A percentile compares a stretch with the other conserved stretches of the same genome.
Conservation (phyloP, 495 filamentous ascomycete genomes). For the Lasiosphaeria hispida region DNA sequence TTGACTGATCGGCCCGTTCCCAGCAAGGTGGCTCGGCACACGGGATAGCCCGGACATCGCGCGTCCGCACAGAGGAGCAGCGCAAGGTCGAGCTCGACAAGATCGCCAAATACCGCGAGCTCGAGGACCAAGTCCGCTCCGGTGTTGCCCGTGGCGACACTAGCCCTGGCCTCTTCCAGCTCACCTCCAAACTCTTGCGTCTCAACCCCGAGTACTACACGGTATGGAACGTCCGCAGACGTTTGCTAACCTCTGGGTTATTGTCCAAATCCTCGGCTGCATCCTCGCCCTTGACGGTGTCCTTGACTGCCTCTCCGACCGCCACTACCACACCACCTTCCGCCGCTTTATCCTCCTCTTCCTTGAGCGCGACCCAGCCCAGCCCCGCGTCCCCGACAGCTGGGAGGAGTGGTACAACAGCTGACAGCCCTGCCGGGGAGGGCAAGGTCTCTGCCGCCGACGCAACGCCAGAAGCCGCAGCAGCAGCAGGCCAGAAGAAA, state of each 20-base stretch:
- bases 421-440: conserved; percentile 28
- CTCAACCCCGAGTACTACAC: conserved; percentile 98
- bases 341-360: conserved; percentile 46
- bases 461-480: not conserved
- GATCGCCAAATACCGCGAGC: conserved; percentile 72
- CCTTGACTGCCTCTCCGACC: conserved; percentile 53
- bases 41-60: conserved; percentile 59
- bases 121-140: conserved; percentile 63
- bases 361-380: conserved; percentile 48
- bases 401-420: conserved; percentile 58
- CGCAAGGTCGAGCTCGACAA: conserved; percentile 66
- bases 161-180: conserved; percentile 62
- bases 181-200: conserved; percentile 76
- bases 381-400: conserved; percentile 45
- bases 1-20: conserved; percentile 31
- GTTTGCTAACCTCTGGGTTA: conserved; percentile 56
- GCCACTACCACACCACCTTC: conserved; percentile 51
- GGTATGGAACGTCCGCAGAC: conserved; percentile 92
- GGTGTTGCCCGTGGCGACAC: conserved; percentile 61
- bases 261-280: conserved; percentile 50
- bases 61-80: conserved; percentile 63
- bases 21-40: conserved; percentile 57
- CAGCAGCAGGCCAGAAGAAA: conserved; percentile 19
- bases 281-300: conserved; percentile 53
- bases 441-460: not conserved